phyloP scores from a whole-genome alignment of 1,284 basidiomycete genomes.

The Ganoderma sinense region DNA sequence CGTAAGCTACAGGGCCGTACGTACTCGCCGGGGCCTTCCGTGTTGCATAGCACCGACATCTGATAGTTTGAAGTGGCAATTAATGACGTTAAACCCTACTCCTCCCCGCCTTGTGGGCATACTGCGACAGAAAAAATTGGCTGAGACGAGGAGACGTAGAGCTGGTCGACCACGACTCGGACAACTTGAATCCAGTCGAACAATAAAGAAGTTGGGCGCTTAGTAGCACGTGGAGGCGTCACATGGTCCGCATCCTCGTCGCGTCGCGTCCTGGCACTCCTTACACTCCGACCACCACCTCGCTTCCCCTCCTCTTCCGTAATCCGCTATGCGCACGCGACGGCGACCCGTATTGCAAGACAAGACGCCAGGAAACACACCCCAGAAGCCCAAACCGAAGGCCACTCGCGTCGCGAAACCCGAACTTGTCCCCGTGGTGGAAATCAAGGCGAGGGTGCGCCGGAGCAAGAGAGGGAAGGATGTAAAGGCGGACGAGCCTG shows the following conservation, averaged over 20 bases:
- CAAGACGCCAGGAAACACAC: constrained; percentile 36
- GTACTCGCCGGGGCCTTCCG: too few species aligned
- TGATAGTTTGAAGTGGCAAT: too few species aligned
- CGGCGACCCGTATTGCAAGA: constrained; percentile 34
- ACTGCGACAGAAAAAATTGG: too few species aligned
- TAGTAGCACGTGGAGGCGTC: background rate
- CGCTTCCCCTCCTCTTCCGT: background rate
- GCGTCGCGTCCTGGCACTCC: constrained; percentile 5
- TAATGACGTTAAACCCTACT: too few species aligned
- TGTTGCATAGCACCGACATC: too few species aligned
- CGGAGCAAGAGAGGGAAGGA: constrained; percentile 14
- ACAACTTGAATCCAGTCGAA: too few species aligned
- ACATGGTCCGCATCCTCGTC: background rate
- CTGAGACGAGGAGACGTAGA: too few species aligned
- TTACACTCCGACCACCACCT: constrained; percentile 5
- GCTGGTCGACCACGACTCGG: too few species aligned
- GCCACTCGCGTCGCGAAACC: constrained; percentile 18
- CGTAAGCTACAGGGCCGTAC: too few species aligned
- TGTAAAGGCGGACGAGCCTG: background rate
- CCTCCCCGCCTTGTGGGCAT: too few species aligned
- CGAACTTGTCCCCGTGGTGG: constrained; percentile 26
- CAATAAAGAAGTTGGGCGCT: background rate
- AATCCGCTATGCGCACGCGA: constrained; percentile 26
- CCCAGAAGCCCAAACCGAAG: constrained; percentile 27
- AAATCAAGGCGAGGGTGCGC: constrained; percentile 22